phyloP scores from a whole-genome alignment of 1,139 yeast species.

The Nakaseomyces delphensis region DNA sequence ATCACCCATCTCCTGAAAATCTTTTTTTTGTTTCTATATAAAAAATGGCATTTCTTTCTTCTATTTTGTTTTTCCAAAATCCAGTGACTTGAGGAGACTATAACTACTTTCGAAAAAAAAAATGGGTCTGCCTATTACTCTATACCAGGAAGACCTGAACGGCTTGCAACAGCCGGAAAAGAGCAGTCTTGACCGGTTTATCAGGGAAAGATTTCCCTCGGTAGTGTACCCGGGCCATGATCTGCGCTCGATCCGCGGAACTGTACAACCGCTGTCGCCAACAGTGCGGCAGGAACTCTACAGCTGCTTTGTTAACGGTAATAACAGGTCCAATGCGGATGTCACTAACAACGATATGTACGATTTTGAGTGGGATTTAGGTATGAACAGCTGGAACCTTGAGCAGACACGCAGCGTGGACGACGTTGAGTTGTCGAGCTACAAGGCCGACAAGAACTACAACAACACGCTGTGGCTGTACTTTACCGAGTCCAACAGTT shows the following conservation, averaged over 20 bases:
- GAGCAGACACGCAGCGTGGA: neutral
- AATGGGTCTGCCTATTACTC: slow-evolving; percentile 4
- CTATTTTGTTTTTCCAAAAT: too few relatives aligned
- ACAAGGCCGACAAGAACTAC: neutral
- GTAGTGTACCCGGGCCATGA: neutral
- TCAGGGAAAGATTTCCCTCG: slow-evolving; percentile 3
- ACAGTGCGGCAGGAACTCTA: neutral
- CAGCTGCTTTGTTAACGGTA: neutral
- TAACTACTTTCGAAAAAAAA: too few relatives aligned
- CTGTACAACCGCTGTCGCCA: neutral
- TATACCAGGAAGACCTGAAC: slow-evolving; percentile 4
- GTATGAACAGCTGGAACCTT: slow-evolving; percentile 1
- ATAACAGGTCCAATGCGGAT: neutral
- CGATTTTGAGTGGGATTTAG: slow-evolving; percentile 1
- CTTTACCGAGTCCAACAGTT: neutral
- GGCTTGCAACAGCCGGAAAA: neutral
- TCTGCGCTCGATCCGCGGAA: neutral
- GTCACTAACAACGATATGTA: neutral
- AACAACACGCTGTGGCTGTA: slow-evolving; percentile 1
- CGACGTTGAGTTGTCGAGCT: neutral
- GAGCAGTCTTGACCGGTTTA: slow-evolving; percentile 2
- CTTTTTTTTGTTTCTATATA: too few relatives aligned
- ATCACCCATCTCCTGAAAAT: too few relatives aligned
- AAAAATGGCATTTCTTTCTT: too few relatives aligned
- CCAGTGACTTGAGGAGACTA: too few relatives aligned